Evolutionary conservation across 768 basidiomycete genomes (phyloP).

Genomic region (Boletus vinaceobasis): DNA sequence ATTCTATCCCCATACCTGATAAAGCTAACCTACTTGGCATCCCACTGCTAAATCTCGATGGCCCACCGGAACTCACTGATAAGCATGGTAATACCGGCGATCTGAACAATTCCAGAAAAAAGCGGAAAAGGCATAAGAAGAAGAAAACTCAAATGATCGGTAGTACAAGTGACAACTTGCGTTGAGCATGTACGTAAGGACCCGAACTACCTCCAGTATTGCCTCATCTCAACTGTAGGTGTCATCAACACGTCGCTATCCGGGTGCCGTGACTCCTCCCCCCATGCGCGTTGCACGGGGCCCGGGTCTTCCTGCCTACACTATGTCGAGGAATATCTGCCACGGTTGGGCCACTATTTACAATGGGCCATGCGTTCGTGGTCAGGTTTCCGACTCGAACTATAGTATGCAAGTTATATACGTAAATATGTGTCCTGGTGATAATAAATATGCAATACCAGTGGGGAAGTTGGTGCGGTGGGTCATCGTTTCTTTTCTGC

Average conservation of each 20-base stretch:
- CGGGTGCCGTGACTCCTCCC: background rate
- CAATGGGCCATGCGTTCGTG: background rate
- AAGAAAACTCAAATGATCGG: slow-evolving; percentile 41
- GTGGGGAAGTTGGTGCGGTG: background rate
- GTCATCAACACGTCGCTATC: slow-evolving; percentile 4
- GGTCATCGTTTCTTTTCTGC: slow-evolving; percentile 6
- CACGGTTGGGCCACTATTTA: background rate
- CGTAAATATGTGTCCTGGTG: slow-evolving; percentile 20
- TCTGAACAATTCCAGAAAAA: slow-evolving; percentile 45
- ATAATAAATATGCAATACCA: slow-evolving; percentile 16
- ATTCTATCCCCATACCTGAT: slow-evolving; percentile 7
- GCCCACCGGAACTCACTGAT: slow-evolving; percentile 36
- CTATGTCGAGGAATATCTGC: slow-evolving; percentile 1
- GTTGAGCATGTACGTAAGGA: slow-evolving; percentile 17
- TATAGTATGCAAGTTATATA: slow-evolving; percentile 6
- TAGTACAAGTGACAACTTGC: slow-evolving; percentile 17
- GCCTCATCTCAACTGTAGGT: background rate
- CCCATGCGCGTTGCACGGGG: background rate
- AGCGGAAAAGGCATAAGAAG: slow-evolving; percentile 50
- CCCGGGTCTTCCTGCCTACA: background rate
- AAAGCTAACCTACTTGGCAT: slow-evolving; percentile 19
- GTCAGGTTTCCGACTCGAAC: background rate
- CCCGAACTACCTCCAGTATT: background rate
- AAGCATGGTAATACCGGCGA: slow-evolving; percentile 12
- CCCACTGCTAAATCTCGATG: slow-evolving; percentile 55